Conservation (phyloP, 2,329 filamentous ascomycete species). For the Knufia petricola region DNA sequence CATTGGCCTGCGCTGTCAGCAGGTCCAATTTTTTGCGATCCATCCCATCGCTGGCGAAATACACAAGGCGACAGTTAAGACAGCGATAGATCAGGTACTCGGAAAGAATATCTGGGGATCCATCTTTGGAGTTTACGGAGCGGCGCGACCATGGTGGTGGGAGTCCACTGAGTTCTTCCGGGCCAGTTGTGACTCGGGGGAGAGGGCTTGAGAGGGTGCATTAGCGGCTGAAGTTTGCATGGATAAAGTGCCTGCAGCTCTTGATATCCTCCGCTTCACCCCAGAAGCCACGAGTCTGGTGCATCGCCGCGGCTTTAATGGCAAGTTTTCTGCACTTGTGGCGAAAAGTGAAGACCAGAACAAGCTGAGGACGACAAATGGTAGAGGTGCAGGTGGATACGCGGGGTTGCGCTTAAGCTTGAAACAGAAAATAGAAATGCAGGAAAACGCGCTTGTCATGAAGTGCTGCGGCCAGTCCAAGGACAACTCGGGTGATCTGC, state of each 20-base stretch:
- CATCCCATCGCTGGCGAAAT: constrained; percentile 1
- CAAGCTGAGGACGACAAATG: neutral
- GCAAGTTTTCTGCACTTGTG: neutral
- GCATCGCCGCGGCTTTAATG: too few species aligned
- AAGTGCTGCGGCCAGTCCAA: neutral
- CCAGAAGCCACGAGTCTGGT: too few species aligned
- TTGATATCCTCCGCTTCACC: too few species aligned
- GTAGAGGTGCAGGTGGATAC: neutral
- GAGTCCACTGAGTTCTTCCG: too few species aligned
- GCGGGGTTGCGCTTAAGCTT: neutral
- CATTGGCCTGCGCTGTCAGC: constrained; percentile 2
- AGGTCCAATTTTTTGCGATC: constrained; percentile 6
- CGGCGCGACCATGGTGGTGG: neutral
- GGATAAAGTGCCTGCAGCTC: neutral
- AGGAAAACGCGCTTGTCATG: neutral
- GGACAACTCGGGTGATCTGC: neutral
- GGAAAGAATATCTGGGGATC: neutral
- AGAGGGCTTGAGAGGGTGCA: neutral
- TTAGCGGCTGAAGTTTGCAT: constrained; percentile 2
- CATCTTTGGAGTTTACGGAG: neutral
- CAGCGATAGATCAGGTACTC: neutral
- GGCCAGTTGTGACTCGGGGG: too few species aligned
- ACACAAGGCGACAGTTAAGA: neutral
- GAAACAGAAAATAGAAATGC: neutral
- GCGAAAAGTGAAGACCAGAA: neutral